Base-by-base conservation (phyloP, 257 asterid species). In the Gardenia jasminoides region DNA sequence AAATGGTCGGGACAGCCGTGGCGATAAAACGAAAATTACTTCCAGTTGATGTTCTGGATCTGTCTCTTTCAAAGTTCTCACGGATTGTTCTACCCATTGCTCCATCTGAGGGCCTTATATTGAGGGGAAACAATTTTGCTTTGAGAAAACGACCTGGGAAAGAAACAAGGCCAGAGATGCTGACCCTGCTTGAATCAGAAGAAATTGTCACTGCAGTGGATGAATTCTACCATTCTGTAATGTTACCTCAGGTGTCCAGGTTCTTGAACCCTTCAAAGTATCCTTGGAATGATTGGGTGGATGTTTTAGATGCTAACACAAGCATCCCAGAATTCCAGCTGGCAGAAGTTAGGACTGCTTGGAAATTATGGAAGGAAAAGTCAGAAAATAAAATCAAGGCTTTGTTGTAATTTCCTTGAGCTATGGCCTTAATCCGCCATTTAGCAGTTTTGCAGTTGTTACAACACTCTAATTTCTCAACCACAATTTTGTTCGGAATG, bases 1-100 rank as follows among this genome's bases (percentile, higher is more conserved):
- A 95, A 91, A 95, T 95, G 97, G 89, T 95, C 20, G 98, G 97
- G 62, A 90, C 97, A 11, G 97, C 97, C 10, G 88, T 95, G 50
- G 98, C 99, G 52, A 74, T 93, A 72, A 93, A 93, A 82, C 92
- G 97, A 19, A 80, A 83, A 69, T 81, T 95, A 74, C 94, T 95
- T 72, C 98, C 98, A 16, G 84, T 82, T 75, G 99, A 95, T 72
- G 78, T 87, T 78, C 28, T 95, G 82, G 78, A 81, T 65, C 70
- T 93, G 74, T 93, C 99, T 6, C 88, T 95, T 36, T 81, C 84
- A 89, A 93, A 93, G 79, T 92, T 88, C 85, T 93, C 99, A 13
- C 88, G 98, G 84, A 88, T 95, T 47, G 88, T 92, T 28, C 67
- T 93, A 36, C 99, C 99, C 59, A 90, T 92, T 47, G 99, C 97